Conservation (phyloP, 2,329 filamentous ascomycete species). For the Elsinoe necatrix region DNA sequence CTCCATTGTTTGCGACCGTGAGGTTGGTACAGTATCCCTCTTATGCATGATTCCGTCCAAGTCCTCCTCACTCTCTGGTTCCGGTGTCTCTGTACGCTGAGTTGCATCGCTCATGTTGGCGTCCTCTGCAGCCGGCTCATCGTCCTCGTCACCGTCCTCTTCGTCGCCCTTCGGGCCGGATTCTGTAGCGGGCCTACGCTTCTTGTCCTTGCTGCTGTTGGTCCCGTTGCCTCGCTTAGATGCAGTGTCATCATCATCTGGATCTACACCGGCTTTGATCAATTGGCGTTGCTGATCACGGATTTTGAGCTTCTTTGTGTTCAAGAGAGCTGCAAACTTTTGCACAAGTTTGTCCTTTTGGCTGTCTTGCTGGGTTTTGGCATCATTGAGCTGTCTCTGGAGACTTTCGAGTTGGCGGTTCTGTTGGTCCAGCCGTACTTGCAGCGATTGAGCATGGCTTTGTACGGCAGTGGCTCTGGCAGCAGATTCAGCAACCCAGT, state of each 20-base stretch:
- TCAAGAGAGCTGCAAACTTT: constrained; percentile 63
- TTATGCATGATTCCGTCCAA: constrained; percentile 24
- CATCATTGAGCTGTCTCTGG: constrained; percentile 55
- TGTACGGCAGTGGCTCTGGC: constrained; percentile 34
- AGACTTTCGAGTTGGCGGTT: constrained; percentile 52
- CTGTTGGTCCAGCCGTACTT: constrained; percentile 34
- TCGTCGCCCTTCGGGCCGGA: constrained; percentile 36
- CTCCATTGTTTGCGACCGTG: background rate
- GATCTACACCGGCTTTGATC: constrained; percentile 50
- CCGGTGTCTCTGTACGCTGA: constrained; percentile 18
- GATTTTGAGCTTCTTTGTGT: constrained; percentile 74
- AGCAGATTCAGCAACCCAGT: constrained; percentile 55
- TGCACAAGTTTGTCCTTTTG: constrained; percentile 59
- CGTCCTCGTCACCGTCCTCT: constrained; percentile 30
- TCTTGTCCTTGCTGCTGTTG: constrained; percentile 12
- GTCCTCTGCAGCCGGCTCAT: constrained; percentile 15
- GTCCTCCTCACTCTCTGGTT: constrained; percentile 22
- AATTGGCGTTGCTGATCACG: constrained; percentile 61
- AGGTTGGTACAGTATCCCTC: constrained; percentile 13
- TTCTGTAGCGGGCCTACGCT: constrained; percentile 30
- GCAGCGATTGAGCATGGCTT: constrained; percentile 35
- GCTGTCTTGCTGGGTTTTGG: constrained; percentile 56
- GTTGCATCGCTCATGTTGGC: constrained; percentile 1
- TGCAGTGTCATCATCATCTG: constrained; percentile 27
- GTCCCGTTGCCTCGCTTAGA: background rate